These are phyloP conservation scores for Cladophialophora chaetospira DNA, from an alignment of 2,329 filamentous ascomycete species.

Conservation along the genomic window DNA sequence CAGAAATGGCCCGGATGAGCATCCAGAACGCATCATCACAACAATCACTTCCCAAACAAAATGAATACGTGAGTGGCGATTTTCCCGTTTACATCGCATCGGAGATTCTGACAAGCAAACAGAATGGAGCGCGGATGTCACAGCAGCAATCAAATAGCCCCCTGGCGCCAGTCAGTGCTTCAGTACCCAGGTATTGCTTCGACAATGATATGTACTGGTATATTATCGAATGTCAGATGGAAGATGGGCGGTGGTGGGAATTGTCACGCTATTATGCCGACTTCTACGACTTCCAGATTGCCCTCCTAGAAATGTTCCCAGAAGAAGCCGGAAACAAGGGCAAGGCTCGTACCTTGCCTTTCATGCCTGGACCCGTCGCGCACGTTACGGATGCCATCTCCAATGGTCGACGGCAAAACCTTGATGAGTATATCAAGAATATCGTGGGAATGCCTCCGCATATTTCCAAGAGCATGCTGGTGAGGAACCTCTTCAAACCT, in stretches of 20 bases:
- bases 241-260: conserved; percentile 91
- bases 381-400: conserved; percentile 98
- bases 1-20: conserved; percentile 78
- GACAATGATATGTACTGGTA: conserved; percentile 99
- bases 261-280: conserved; percentile 94
- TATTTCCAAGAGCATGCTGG: conserved; percentile 80
- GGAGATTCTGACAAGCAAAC: conserved; percentile 45
- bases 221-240: conserved; percentile 86
- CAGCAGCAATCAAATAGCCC: conserved; percentile 52
- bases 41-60: conserved; percentile 28
- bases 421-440: conserved; percentile 95
- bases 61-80: conserved; percentile 34
- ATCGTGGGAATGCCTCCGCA: conserved; percentile 79
- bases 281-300: conserved; percentile 98
- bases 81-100: conserved; percentile 20
- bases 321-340: conserved; percentile 87
- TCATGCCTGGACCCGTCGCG: conserved; percentile 97
- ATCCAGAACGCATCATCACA: conserved; percentile 52
- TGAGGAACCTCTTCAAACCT: conserved; percentile 88
- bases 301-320: conserved; percentile 86
- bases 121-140: conserved; percentile 44
- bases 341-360: conserved; percentile 79
- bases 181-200: conserved; percentile 90
- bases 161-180: conserved; percentile 76
- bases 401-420: conserved; percentile 84